Conservation (phyloP, 2,329 filamentous ascomycete species). For the Ceratocystis cacaofunesta region DNA sequence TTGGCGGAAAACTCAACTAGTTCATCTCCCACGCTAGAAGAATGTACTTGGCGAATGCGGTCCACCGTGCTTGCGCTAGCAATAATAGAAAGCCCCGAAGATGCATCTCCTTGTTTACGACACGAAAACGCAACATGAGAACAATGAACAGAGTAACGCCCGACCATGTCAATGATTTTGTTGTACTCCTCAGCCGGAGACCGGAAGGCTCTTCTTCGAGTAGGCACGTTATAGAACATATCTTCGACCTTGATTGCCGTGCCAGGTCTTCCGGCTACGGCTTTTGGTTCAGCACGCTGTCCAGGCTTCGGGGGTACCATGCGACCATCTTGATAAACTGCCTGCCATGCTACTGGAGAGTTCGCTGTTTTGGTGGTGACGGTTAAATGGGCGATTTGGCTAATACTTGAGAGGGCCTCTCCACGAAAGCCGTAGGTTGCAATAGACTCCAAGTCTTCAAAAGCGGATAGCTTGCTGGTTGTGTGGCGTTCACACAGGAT, state of each 20-base stretch:
- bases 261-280: constrained; percentile 71
- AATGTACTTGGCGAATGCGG: constrained; percentile 81
- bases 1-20: constrained; percentile 59
- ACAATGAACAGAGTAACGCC: constrained; percentile 86
- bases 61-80: constrained; percentile 58
- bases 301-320: constrained; percentile 75
- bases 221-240: constrained; percentile 91
- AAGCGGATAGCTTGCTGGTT: constrained; percentile 85
- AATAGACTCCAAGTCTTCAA: constrained; percentile 82
- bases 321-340: constrained; percentile 71
- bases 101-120: constrained; percentile 86
- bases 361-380: constrained; percentile 88
- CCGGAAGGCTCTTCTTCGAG: constrained; percentile 73
- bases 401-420: constrained; percentile 92
- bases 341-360: constrained; percentile 79
- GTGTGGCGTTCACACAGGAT: constrained; percentile 95
- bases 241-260: constrained; percentile 96
- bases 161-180: constrained; percentile 91
- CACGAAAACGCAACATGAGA: constrained; percentile 85
- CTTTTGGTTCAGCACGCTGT: constrained; percentile 71
- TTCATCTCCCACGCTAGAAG: constrained; percentile 71
- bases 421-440: constrained; percentile 96
- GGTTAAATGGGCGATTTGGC: constrained; percentile 88
- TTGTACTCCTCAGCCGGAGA: constrained; percentile 91
- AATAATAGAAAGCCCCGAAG: constrained; percentile 66